Conservation (phyloP, 148 eudicot genomes). For the Silene latifolia region DNA sequence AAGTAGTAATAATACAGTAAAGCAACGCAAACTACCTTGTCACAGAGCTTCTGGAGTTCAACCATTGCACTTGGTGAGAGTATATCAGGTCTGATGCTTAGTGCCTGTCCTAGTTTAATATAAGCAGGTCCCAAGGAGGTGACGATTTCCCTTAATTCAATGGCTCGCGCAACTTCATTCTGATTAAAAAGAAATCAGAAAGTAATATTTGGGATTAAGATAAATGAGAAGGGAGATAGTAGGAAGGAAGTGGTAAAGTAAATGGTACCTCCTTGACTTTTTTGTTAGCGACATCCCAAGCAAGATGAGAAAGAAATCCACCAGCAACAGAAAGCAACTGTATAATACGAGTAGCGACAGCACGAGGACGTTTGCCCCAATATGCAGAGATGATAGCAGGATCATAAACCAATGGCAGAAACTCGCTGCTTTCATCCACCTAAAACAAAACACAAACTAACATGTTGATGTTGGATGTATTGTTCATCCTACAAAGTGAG, state of each 20-base stretch:
- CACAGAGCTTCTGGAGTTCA: slow-evolving; percentile 98
- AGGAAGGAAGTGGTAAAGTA: too few species aligned
- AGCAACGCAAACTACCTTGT: slow-evolving; percentile 55
- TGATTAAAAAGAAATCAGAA: slow-evolving; percentile 25
- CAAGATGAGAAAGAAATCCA: slow-evolving; percentile 88
- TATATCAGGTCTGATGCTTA: slow-evolving; percentile 98
- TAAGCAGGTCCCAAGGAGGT: slow-evolving; percentile 99
- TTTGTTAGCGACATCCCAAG: slow-evolving; percentile 76
- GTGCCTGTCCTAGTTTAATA: slow-evolving; percentile 97
- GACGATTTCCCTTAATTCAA: slow-evolving; percentile 92
- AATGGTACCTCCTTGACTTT: slow-evolving; percentile 94
- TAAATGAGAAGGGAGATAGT: too few species aligned
- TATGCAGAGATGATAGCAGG: slow-evolving; percentile 76
- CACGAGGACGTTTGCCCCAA: slow-evolving; percentile 98
- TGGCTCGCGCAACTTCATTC: slow-evolving; percentile 99
- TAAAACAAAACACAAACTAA: too few species aligned
- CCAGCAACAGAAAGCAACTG: slow-evolving; percentile 94
- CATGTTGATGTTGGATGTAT: too few species aligned
- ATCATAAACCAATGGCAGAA: slow-evolving; percentile 86
- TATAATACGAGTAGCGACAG: slow-evolving; percentile 79
- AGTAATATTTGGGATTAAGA: too few species aligned
- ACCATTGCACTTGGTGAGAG: slow-evolving; percentile 91
- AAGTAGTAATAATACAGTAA: too few species aligned
- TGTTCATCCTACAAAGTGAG: too few species aligned
- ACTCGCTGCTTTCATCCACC: slow-evolving; percentile 92